Conservation (phyloP, 2,329 filamentous ascomycete genomes). For the Aspergillus niger region DNA sequence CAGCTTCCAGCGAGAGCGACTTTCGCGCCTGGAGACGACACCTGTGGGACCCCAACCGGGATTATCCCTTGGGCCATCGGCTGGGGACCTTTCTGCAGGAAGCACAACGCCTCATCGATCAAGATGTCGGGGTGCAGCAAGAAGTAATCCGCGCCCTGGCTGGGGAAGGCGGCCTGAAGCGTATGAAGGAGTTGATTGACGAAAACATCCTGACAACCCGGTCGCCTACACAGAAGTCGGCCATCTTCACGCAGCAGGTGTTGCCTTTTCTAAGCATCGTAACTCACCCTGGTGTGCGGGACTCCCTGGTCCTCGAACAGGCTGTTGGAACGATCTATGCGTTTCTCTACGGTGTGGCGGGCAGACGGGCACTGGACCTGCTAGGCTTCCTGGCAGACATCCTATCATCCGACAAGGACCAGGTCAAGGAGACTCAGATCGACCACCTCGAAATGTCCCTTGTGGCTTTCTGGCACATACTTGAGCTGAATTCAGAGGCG, state of each 20-base stretch:
- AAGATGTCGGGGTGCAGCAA: constrained; percentile 27
- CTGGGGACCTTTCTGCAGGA: constrained; percentile 27
- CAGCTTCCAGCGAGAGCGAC: background rate
- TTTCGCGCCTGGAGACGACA: constrained; percentile 11
- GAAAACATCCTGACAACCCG: constrained; percentile 1
- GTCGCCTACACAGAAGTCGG: constrained; percentile 10
- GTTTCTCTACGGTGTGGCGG: constrained; percentile 46
- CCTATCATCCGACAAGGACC: constrained; percentile 12
- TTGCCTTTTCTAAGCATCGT: constrained; percentile 47
- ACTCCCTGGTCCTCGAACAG: constrained; percentile 46
- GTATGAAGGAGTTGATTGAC: constrained; percentile 30
- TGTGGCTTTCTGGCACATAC: constrained; percentile 30
- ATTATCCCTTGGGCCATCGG: background rate
- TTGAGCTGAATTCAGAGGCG: constrained; percentile 43
- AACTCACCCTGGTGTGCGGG: constrained; percentile 44
- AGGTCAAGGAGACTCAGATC: background rate
- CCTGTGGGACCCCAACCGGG: background rate
- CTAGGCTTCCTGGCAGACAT: constrained; percentile 34
- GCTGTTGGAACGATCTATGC: constrained; percentile 48
- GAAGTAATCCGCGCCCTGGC: constrained; percentile 33
- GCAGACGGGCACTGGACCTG: constrained; percentile 38
- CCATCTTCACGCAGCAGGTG: constrained; percentile 29
- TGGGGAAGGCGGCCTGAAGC: constrained; percentile 31
- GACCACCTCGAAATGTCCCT: constrained; percentile 25
- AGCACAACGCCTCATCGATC: constrained; percentile 27